Evolutionary conservation across 768 basidiomycete genomes (phyloP).

Genomic region (Cyclocybe cylindracea): DNA sequence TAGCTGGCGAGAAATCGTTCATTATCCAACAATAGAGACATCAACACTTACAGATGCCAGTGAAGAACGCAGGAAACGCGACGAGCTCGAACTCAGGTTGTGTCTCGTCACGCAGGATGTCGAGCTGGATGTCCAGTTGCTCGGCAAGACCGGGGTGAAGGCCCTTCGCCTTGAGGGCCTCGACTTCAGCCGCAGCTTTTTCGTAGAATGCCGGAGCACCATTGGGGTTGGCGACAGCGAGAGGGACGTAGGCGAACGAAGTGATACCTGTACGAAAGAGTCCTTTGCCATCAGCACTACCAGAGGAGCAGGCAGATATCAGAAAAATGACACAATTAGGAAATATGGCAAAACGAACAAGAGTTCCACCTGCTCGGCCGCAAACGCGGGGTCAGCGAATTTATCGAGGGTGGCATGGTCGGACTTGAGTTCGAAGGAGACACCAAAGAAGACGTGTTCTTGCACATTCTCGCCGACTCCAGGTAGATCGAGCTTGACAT

Average conservation of each 20-base stretch:
- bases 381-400: constrained; percentile 40
- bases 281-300: constrained; percentile 24
- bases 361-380: constrained; percentile 32
- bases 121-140: too few relatives aligned
- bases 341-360: constrained; percentile 14
- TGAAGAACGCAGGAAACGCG: constrained; percentile 17
- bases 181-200: constrained; percentile 23
- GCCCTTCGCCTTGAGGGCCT: constrained; percentile 19
- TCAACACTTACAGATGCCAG: constrained; percentile 5
- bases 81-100: too few relatives aligned
- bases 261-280: constrained; percentile 24
- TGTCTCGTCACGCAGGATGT: too few relatives aligned
- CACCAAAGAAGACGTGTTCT: constrained; percentile 8
- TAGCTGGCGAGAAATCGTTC: constrained; percentile 19
- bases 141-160: background rate
- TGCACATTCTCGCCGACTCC: constrained; percentile 55
- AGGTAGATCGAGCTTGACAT: constrained; percentile 46
- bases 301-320: background rate
- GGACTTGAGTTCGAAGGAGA: constrained; percentile 10
- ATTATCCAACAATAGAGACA: background rate
- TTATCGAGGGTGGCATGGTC: constrained; percentile 39
- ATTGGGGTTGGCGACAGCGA: constrained; percentile 17
- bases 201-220: constrained; percentile 17
- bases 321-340: background rate
- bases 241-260: constrained; percentile 27